Base-by-base conservation (phyloP, 192 early-diverging fungal genomes). In the Backusella mclennaniae region DNA sequence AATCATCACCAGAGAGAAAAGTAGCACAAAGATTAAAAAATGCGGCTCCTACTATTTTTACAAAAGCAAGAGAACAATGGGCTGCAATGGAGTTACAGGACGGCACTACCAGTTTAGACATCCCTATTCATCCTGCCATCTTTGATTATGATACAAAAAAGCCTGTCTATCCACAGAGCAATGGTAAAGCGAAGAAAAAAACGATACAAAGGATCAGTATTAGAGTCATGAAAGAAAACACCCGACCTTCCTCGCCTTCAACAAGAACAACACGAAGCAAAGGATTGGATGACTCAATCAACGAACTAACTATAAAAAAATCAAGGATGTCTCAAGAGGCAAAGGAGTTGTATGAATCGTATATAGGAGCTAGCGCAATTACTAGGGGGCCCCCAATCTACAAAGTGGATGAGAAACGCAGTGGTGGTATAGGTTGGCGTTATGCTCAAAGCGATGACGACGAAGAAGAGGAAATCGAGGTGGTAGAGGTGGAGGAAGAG, bases 1-100 rank as follows among this genome's bases (percentile, higher is more conserved):
- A 83, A 0, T 89, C 93, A 33, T 96, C 94, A 1, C 79, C 82
- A 7, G 94, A 94, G 66, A 90, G 84, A 73, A 85, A 89, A 39
- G 74, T 85, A 3, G 95, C 95, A 0, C 78, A 78, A 11, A 84
- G 85, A 63, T 77, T 95, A 19, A 78, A 88, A 42, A 73, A 73
- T 26, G 76, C 81, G 29, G 77, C 79, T 1, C 73, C 86, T 35
- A 33, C 72, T 2, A 52, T 88, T 7, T 66, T 90, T 17, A 63
- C 66, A 6, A 77, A 85, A 29, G 85, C 87, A 42, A 79, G 85
- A 88, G n/a, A 85, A 83, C 73, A 56, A 63, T 56, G 84, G 84
- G 66, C 80, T 15, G 9, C 33, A 15, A 72, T 46, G 70, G 12
- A 49, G 67, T 33, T 67, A 17, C n/a, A 14, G 21, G 23, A 35